These are phyloP conservation scores for Chlorophyllum brunneum DNA, from an alignment of 768 basidiomycete genomes.

Conservation along the genomic window DNA sequence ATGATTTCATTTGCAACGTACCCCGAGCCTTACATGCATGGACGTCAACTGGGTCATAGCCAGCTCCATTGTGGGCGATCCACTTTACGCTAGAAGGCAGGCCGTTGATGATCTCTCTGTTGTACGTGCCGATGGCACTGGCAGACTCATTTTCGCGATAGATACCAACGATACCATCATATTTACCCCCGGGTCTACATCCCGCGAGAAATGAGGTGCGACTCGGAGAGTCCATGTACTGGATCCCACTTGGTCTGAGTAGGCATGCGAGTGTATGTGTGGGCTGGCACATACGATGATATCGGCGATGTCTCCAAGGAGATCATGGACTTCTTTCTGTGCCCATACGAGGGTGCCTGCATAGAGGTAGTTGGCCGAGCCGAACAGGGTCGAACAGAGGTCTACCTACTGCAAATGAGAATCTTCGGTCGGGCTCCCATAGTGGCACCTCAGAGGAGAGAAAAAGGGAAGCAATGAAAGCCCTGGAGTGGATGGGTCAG, in stretches of 20 bases:
- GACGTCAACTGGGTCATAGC: slow-evolving; percentile 88
- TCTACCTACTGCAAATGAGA: slow-evolving; percentile 34
- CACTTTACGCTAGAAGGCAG: slow-evolving; percentile 70
- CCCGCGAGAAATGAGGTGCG: slow-evolving; percentile 68
- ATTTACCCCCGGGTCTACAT: slow-evolving; percentile 66
- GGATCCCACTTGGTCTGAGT: background rate
- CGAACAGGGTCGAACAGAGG: background rate
- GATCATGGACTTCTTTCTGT: slow-evolving; percentile 60
- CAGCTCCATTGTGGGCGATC: slow-evolving; percentile 92
- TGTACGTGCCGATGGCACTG: slow-evolving; percentile 68
- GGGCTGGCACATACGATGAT: slow-evolving; percentile 58
- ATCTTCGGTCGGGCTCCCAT: slow-evolving; percentile 28
- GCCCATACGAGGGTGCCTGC: slow-evolving; percentile 78
- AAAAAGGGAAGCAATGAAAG: too few relatives aligned
- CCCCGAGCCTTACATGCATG: slow-evolving; percentile 67
- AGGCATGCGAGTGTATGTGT: background rate
- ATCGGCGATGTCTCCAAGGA: slow-evolving; percentile 68
- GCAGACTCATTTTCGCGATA: slow-evolving; percentile 75
- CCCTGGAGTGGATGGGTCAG: too few relatives aligned
- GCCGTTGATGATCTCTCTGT: slow-evolving; percentile 69
- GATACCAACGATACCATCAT: slow-evolving; percentile 67
- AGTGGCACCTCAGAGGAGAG: background rate
- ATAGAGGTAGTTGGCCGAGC: background rate
- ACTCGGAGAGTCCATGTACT: slow-evolving; percentile 52
- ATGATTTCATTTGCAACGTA: slow-evolving; percentile 22